Base-by-base conservation (phyloP, 75 land plant genomes). In the Pseudotsuga menziesii region DNA sequence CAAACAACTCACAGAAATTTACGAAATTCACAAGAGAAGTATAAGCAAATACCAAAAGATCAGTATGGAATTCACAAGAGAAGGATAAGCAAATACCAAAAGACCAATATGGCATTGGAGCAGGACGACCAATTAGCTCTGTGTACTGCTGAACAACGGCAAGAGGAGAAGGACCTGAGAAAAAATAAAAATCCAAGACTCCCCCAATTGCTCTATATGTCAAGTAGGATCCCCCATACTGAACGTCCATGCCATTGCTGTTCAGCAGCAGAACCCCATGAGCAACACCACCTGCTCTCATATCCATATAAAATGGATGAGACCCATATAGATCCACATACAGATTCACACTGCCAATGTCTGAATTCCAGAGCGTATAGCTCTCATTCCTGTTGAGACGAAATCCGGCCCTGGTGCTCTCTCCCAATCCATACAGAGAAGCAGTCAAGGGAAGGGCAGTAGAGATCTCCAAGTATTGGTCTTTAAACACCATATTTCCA, bases 91-190 rank as follows among this genome's bases (percentile, higher is more conserved):
- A 92, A 76, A 93, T 79, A 91, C 98, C 98, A 19, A 96, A 80
- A 44, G 98, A 80, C 94, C 98, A 95, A 79, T 93, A 93, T 32
- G 98, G 98, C 92, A 91, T 90, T 4, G 98, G 88, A 75, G 97
- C 98, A 12, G 94, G 98, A 22, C 92, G 44, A 4, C 98, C 98
- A 19, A 90, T 77, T 16, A 95, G 80, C 19, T 70, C 4, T 35
- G 98, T 95, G 59, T 94, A 95, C 80, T 93, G 97, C 76, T 95
- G 88, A 70, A 95, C 89, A 66, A 93, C 94, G 22, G 35, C 76
- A 32, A 95, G 57, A 1, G 98, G 98, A 12, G 89, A 56, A 0
- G 92, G 79, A 3, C 98, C 97, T 29, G 89, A 58, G 70, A 95
- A 93, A 83, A 95, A 95, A 79, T 93, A 94, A 69, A 95, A 95